phyloP scores from a whole-genome alignment of 495 filamentous ascomycete species.

The Tricharina praecox region DNA sequence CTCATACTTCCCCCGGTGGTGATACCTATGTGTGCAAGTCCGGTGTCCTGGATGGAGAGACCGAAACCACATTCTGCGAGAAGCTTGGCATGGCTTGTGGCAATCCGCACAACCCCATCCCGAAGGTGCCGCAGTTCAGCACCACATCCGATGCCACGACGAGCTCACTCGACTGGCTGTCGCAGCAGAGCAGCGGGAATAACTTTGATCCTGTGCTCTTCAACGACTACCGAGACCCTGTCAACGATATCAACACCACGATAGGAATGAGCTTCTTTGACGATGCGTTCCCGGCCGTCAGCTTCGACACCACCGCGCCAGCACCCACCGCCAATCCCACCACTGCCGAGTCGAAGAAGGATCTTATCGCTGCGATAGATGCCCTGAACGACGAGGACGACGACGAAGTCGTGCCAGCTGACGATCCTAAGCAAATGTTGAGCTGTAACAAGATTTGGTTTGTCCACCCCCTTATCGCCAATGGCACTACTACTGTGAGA shows the following conservation, averaged over 20 bases:
- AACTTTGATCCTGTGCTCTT: slow-evolving; percentile 87
- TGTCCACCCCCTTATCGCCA: slow-evolving; percentile 22
- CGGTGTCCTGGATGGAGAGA: slow-evolving; percentile 25
- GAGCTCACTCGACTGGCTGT: slow-evolving; percentile 53
- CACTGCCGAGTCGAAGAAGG: slow-evolving; percentile 16
- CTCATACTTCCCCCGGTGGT: slow-evolving; percentile 16
- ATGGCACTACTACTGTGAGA: slow-evolving; percentile 9
- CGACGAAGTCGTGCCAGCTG: slow-evolving; percentile 49
- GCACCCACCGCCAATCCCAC: too few species aligned
- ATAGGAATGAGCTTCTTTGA: slow-evolving; percentile 72
- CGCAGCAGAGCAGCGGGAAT: slow-evolving; percentile 59
- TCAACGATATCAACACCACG: slow-evolving; percentile 46
- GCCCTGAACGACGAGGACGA: slow-evolving; percentile 30
- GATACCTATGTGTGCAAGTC: slow-evolving; percentile 22
- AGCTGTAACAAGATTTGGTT: slow-evolving; percentile 91
- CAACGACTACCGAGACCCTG: slow-evolving; percentile 80
- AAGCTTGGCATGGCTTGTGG: slow-evolving; percentile 57
- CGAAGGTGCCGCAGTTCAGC: slow-evolving; percentile 24
- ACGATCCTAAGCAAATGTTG: slow-evolving; percentile 49
- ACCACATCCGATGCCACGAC: slow-evolving; percentile 5
- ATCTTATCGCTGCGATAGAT: slow-evolving; percentile 59
- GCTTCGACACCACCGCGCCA: background rate
- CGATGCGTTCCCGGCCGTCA: slow-evolving; percentile 59
- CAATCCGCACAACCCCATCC: slow-evolving; percentile 51
- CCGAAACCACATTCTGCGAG: slow-evolving; percentile 42